A percentile compares a stretch with the other conserved stretches of the same genome.
phyloP scores from a whole-genome alignment of 2,329 filamentous ascomycete genomes.

The Trichoderma sp. region DNA sequence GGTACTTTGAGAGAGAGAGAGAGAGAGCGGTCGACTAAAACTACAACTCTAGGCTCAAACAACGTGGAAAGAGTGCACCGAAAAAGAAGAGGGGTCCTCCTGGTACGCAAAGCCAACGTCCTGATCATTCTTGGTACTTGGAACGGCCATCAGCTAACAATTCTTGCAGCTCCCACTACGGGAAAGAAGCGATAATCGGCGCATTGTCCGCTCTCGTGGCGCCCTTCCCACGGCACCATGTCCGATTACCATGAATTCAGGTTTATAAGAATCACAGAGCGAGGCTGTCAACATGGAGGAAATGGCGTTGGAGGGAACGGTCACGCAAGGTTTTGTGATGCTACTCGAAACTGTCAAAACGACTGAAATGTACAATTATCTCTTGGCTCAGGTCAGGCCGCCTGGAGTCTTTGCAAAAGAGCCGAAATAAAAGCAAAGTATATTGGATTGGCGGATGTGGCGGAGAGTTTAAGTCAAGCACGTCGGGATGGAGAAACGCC shows the following conservation, averaged over 20 bases:
- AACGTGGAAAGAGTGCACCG: constrained; percentile 82
- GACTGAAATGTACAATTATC: constrained; percentile 22
- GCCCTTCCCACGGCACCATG: background rate
- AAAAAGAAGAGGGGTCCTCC: constrained; percentile 75
- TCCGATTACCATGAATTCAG: background rate
- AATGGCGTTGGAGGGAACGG: constrained; percentile 12
- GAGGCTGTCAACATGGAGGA: background rate
- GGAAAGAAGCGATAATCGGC: constrained; percentile 39
- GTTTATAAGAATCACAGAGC: background rate
- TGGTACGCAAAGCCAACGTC: constrained; percentile 36
- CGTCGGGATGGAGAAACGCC: background rate
- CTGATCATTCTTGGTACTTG: background rate
- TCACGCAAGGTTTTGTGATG: constrained; percentile 1
- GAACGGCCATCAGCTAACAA: background rate
- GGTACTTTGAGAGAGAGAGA: background rate
- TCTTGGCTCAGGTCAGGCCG: background rate
- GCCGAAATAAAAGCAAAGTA: background rate
- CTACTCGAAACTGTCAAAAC: background rate
- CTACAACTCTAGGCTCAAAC: constrained; percentile 60
- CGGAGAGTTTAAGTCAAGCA: background rate
- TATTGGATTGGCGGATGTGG: background rate
- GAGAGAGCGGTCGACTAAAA: constrained; percentile 37
- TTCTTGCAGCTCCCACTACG: constrained; percentile 35
- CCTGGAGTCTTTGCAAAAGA: background rate
- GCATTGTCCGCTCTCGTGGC: background rate